Evolutionary conservation across 2,329 filamentous ascomycete genomes (phyloP), one percentile per base, ranked within the genome.

Genomic region (Sphaceloma murrayae): DNA sequence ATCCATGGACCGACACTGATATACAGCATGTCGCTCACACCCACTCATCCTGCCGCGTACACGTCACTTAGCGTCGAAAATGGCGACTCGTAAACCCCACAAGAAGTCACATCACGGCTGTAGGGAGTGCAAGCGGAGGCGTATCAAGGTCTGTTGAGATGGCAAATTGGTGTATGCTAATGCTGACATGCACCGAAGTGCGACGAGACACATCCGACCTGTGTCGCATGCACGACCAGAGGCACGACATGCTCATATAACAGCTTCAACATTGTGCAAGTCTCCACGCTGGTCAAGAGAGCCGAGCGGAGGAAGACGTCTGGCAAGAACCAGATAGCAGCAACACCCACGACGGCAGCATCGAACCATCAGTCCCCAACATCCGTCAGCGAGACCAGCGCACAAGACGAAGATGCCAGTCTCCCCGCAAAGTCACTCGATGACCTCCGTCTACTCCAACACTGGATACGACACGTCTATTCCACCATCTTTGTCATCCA

Each of bases 241-340:
- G 34, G 34, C 8, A 24, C 34, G n/a, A 26, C 34, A 11, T 38
- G 34, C 21, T 38, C 34, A 9, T 38, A 26, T 4, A 27, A 38
- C 13, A 26, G 18, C 19, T 38, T 38, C 34, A 38, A 24, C 21
- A 38, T 38, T 9, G 34, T 38, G 8, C 34, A 22, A 13, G 34
- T 38, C 34, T 38, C 34, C 34, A 38, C 14, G 10, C 27, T 38
- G 11, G 34, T 38, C 18, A 38, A 38, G n/a, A 38, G n/a, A n/a
- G n/a, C n/a, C n/a, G n/a, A n/a, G n/a, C n/a, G n/a, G n/a, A n/a
- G n/a, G n/a, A n/a, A 26, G 34, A 26, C 19, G 11, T n/a, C 19
- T 7, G 19, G 17, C 6, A 11, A 38, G 19, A 26, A 38, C n/a
- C 34, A 17, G 19, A 8, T 24, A 26, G 10, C 34, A 13, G 17